Conservation (phyloP, 2,329 filamentous ascomycete genomes). For the Fusarium tricinctum region DNA sequence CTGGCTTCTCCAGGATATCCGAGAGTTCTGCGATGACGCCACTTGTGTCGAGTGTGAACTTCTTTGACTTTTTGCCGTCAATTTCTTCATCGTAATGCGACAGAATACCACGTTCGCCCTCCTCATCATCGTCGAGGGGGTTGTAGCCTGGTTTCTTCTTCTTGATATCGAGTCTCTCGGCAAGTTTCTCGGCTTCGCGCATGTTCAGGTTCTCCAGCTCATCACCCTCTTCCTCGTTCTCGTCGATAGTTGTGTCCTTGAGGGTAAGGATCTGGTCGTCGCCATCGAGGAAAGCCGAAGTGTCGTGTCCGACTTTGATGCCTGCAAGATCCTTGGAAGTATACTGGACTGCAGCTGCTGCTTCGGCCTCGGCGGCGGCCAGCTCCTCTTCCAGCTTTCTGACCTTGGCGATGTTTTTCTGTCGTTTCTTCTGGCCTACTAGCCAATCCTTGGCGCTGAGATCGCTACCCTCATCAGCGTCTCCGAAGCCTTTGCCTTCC, state of each 20-base stretch:
- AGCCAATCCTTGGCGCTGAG: slow-evolving; percentile 89
- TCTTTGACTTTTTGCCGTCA: slow-evolving; percentile 87
- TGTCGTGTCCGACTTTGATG: slow-evolving; percentile 91
- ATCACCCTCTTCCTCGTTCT: slow-evolving; percentile 88
- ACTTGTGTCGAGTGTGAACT: slow-evolving; percentile 86
- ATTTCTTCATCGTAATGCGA: slow-evolving; percentile 98
- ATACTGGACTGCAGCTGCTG: slow-evolving; percentile 76
- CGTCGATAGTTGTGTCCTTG: slow-evolving; percentile 90
- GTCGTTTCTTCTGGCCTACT: slow-evolving; percentile 89
- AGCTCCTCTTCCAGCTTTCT: slow-evolving; percentile 81
- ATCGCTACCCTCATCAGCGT: slow-evolving; percentile 74
- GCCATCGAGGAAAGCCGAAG: slow-evolving; percentile 82
- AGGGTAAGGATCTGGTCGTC: slow-evolving; percentile 92
- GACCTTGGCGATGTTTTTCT: slow-evolving; percentile 88
- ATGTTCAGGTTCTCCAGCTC: slow-evolving; percentile 85
- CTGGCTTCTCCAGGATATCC: slow-evolving; percentile 66
- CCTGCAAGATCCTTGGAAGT: slow-evolving; percentile 89
- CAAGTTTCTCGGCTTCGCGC: slow-evolving; percentile 78
- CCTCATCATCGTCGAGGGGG: slow-evolving; percentile 78
- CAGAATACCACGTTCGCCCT: slow-evolving; percentile 76
- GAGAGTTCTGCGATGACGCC: slow-evolving; percentile 77
- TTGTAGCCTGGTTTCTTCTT: slow-evolving; percentile 93
- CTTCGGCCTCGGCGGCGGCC: slow-evolving; percentile 78
- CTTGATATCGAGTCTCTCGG: slow-evolving; percentile 85
- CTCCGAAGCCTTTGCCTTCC: slow-evolving; percentile 87